Base-by-base conservation (phyloP, 495 filamentous ascomycete genomes). In the Xylaria palmicola region DNA sequence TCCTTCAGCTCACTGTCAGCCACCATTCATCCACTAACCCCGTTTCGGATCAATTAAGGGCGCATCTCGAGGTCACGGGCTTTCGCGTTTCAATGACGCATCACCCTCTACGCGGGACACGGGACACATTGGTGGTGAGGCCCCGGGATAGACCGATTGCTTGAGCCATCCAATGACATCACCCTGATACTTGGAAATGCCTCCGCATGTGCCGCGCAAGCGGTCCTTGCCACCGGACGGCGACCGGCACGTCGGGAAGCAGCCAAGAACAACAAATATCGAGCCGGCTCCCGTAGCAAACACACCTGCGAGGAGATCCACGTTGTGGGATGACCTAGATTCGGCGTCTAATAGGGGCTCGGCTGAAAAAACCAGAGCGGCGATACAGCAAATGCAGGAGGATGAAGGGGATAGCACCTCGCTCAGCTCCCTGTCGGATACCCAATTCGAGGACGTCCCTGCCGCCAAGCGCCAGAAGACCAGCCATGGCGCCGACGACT, bases 241-340 rank as follows among this genome's bases (percentile, higher is more conserved):
- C 49, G n/a, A 59, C 7, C 37, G 29, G 27, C 60, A 32, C 19
- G 27, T 29, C 51, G 22, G 54, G 34, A 67, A 52, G 58, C 65
- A 39, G 30, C 15, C 55, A 26, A 68, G 41, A 39, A 65, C 50
- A 48, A 48, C 59, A 19, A 70, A 68, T 22, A 49, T 53, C 26
- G 54, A 66, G n/a, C 47, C 51, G 17, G 62, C 68, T 0, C 58
- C 67, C 27, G 47, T 60, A 62, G 53, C 51, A 54, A 59, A 65
- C 6, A 17, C 45, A 29, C 71, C 73, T 3, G 64, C 74, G 19
- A 74, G 81, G 37, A 88, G 85, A 72, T 62, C 77, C 13, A 85
- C 81, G 13, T 80, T 89, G 24, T 90, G 88, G 77, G 89, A 88
- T 66, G 83, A 83, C 54, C 79, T 85, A 66, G 91, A 91, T 74